Percentiles rank a stretch among this genome's conserved stretches.
Conservation (phyloP, 2,329 filamentous ascomycete species). For the Trematosphaeria pertusa region DNA sequence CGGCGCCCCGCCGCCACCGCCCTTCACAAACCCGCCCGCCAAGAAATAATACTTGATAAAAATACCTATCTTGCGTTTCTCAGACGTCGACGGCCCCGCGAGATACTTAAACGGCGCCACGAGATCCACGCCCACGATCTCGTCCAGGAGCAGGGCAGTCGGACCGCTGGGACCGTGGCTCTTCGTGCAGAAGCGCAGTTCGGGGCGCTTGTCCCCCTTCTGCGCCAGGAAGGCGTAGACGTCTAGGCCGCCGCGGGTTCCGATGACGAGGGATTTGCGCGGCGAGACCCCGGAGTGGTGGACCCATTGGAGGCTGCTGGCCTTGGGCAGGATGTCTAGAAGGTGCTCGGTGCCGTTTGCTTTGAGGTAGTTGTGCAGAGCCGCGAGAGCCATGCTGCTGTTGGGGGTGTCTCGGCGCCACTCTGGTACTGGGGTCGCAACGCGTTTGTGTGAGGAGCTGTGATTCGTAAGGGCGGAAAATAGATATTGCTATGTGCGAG, state of each 20-base stretch:
- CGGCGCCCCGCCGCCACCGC: background rate
- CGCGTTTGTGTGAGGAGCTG: too few relatives aligned
- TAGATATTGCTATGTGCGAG: too few relatives aligned
- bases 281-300: background rate
- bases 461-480: too few relatives aligned
- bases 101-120: background rate
- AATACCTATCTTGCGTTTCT: background rate
- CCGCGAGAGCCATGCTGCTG: too few relatives aligned
- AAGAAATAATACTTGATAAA: constrained; percentile 1
- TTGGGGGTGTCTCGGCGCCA: too few relatives aligned
- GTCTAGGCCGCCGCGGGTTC: background rate
- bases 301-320: background rate
- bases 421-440: too few relatives aligned
- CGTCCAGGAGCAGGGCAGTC: background rate
- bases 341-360: background rate
- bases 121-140: background rate
- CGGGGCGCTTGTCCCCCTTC: background rate
- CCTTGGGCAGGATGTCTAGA: background rate
- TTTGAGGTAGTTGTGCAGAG: too few relatives aligned
- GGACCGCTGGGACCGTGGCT: background rate
- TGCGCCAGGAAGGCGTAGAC: background rate
- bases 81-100: background rate
- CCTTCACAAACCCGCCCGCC: background rate
- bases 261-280: background rate
- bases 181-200: background rate